Conservation (phyloP, 164 flowering plant species). For the Saururus chinensis region DNA sequence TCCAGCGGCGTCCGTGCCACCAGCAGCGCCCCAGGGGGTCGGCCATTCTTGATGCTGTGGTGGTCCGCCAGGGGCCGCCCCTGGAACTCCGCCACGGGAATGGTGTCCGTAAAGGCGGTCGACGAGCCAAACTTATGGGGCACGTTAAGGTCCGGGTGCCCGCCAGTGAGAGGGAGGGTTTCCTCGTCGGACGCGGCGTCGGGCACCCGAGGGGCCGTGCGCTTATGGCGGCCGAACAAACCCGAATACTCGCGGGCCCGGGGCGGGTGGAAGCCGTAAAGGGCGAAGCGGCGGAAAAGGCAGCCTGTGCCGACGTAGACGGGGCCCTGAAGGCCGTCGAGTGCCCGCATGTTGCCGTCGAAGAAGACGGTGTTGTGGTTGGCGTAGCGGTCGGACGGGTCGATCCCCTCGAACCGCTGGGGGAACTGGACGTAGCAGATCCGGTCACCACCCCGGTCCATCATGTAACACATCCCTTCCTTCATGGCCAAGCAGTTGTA, state of each 20-base stretch:
- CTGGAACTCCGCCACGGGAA: constrained; percentile 80
- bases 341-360: constrained; percentile 70
- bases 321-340: constrained; percentile 88
- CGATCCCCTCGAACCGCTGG: constrained; percentile 38
- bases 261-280: constrained; percentile 80
- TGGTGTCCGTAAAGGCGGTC: constrained; percentile 50
- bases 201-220: constrained; percentile 14
- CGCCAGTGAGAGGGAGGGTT: constrained; percentile 29
- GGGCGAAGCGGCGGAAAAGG: constrained; percentile 72
- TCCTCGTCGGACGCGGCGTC: constrained; percentile 29
- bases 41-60: constrained; percentile 56
- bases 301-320: constrained; percentile 93
- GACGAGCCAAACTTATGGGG: constrained; percentile 79
- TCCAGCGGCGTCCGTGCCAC: constrained; percentile 60
- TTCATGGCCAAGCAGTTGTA: constrained; percentile 28
- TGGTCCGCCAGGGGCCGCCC: constrained; percentile 91
- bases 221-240: constrained; percentile 44
- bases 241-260: constrained; percentile 59
- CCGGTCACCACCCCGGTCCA: constrained; percentile 46
- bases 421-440: constrained; percentile 37
- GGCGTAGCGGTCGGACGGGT: constrained; percentile 40
- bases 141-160: constrained; percentile 48
- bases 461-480: constrained; percentile 42
- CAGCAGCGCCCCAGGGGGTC: constrained; percentile 81
- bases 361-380: constrained; percentile 44